Conservation (phyloP, 2,329 filamentous ascomycete genomes). For the Neospermospora avenae region DNA sequence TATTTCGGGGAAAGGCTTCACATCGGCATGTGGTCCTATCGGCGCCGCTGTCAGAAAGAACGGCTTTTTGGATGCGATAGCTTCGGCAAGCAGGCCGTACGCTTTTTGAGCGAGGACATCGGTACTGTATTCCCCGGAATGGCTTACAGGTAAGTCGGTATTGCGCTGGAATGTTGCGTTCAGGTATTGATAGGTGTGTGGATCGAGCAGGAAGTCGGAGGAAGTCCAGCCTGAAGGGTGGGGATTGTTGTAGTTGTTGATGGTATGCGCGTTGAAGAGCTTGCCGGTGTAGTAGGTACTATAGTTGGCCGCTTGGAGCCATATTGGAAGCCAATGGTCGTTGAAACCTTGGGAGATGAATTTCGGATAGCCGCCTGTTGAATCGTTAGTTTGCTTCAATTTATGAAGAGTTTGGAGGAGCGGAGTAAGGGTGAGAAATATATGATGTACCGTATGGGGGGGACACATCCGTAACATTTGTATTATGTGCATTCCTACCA, state of each 20-base stretch:
- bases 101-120: conserved; percentile 61
- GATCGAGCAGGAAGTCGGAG: conserved; percentile 60
- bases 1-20: conserved; percentile 12
- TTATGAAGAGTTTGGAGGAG: conserved; percentile 25
- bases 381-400: conserved; percentile 22
- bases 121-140: conserved; percentile 44
- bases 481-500: conserved; percentile 60
- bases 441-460: conserved; percentile 46
- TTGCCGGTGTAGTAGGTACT: conserved; percentile 74
- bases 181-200: conserved; percentile 65
- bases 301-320: conserved; percentile 67
- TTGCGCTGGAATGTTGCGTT: conserved; percentile 64
- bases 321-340: conserved; percentile 64
- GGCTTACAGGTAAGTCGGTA: conserved; percentile 50
- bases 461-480: conserved; percentile 51
- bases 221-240: conserved; percentile 56
- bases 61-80: conserved; percentile 49
- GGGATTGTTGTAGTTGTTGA: conserved; percentile 59
- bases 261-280: conserved; percentile 61
- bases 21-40: conserved; percentile 62
- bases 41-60: conserved; percentile 68
- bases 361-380: conserved; percentile 57
- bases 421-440: neutral
- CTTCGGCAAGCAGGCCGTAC: conserved; percentile 58
- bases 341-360: conserved; percentile 64